phyloP scores from a whole-genome alignment of 148 eudicot genomes.

The Rhododendron vialii region DNA sequence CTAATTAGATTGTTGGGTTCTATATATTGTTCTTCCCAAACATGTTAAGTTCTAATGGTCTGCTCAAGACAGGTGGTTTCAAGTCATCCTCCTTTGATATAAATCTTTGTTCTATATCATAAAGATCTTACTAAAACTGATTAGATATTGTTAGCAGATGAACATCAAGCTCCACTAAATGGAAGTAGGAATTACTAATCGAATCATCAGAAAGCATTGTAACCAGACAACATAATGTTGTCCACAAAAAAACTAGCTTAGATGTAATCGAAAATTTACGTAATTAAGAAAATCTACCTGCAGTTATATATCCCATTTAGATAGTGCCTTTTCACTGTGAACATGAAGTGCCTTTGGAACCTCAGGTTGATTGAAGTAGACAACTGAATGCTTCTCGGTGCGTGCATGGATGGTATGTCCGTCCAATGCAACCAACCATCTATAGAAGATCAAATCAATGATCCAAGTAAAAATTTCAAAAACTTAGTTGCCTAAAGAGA shows the following conservation, averaged over 20 bases:
- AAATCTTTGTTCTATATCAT: not conserved
- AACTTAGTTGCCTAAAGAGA: not conserved
- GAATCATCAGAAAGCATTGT: not conserved
- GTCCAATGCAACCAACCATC: constrained; percentile 55
- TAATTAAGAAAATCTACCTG: constrained; percentile 45
- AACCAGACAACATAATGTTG: not conserved
- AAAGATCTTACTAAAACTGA: not conserved
- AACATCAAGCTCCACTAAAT: not conserved
- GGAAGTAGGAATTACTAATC: not conserved
- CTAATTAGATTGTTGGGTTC: not conserved
- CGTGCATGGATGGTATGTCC: constrained; percentile 93
- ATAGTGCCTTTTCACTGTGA: constrained; percentile 43
- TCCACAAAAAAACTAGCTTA: not conserved
- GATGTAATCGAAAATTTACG: not conserved
- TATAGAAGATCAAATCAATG: constrained; percentile 17
- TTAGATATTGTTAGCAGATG: not conserved
- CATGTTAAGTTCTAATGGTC: not conserved
- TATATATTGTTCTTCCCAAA: not conserved
- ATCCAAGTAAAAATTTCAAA: not conserved
- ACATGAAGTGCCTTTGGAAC: constrained; percentile 94
- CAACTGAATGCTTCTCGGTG: constrained; percentile 77
- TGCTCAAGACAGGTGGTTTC: not conserved
- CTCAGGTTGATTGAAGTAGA: constrained; percentile 82
- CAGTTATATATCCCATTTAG: constrained; percentile 71
- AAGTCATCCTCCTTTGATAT: not conserved